Base-by-base conservation (phyloP, 495 filamentous ascomycete species). In the Penicillium egyptiacum region DNA sequence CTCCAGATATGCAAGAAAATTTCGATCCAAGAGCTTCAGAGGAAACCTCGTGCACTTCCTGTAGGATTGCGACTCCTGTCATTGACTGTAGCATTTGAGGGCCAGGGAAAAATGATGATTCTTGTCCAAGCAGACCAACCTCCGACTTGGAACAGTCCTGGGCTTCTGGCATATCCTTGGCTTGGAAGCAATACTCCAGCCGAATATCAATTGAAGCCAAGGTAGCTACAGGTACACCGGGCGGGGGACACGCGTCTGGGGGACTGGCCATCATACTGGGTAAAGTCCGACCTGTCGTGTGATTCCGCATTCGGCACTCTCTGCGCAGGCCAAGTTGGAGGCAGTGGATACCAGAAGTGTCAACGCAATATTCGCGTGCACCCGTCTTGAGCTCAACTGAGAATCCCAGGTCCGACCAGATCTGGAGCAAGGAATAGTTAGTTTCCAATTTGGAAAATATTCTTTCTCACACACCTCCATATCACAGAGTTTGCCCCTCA, bases 381-480 rank as follows among this genome's bases (percentile, higher is more conserved):
- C 43, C 59, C 35, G 56, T 62, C 50, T 67, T 71, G 47, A 64
- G 61, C 8, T 56, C 43, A n/a, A 64, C 58, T 14, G 46, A 44
- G 11, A 74, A 71, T 14, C 66, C 72, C 30, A 76, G 56, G 3
- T 73, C 67, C 3, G 61, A 44, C 73, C 73, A 78, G 17, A 74
- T 49, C 75, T 78, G 28, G 23, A 39, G 8, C 3, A 11, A 28
- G 3, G 2, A 6, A 37, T 22, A 5, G 11, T 41, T 10, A 53
- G 33, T 12, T 5, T 31, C n/a, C 28, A 16, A 19, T 17, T 25
- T 48, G 19, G 55, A 20, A 14, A 3, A 45, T 50, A 16, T 8
- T n/a, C 0, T 17, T n/a, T 30, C 8, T 22, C 5, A 40, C 40
- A 47, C 65, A 71, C 75, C 60, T 66, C 57, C 5, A 73, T 66